These are phyloP conservation scores for Globisporangium iwayamae DNA, from an alignment of 352 stramenopile genomes.

Conservation along the genomic window DNA sequence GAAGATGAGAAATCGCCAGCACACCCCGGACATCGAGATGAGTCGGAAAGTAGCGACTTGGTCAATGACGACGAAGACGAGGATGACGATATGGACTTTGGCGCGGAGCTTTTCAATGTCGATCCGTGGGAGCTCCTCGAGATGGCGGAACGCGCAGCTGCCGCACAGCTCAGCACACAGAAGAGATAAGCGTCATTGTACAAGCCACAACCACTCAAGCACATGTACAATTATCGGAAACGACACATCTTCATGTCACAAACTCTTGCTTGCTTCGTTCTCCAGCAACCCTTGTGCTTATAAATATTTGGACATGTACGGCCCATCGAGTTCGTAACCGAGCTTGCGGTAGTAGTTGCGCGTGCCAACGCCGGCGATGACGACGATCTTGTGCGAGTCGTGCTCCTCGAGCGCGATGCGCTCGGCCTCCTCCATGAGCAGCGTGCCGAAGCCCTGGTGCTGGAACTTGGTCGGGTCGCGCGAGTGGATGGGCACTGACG, in stretches of 20 bases:
- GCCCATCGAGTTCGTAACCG: constrained; percentile 94
- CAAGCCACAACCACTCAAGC: background rate
- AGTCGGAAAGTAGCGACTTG: too few species aligned
- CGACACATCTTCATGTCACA: background rate
- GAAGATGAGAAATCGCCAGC: too few species aligned
- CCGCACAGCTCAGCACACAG: background rate
- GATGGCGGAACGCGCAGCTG: constrained; percentile 10
- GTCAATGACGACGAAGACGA: background rate
- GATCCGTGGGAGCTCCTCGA: constrained; percentile 16
- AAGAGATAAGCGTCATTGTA: background rate
- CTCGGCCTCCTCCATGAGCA: constrained; percentile 98
- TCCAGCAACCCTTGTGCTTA: constrained; percentile 9
- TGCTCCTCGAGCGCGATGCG: constrained; percentile 94
- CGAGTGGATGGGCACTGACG: constrained; percentile 91
- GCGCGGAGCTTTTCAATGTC: background rate
- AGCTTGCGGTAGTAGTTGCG: constrained; percentile 97
- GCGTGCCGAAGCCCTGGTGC: constrained; percentile 94
- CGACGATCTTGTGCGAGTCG: constrained; percentile 93
- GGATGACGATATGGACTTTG: constrained; percentile 12
- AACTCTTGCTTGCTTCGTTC: background rate
- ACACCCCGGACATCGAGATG: background rate
- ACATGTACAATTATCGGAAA: constrained; percentile 7
- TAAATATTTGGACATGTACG: constrained; percentile 96
- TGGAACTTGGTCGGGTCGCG: constrained; percentile 96
- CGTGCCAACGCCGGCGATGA: constrained; percentile 96